A percentile compares a stretch with the other conserved stretches of the same genome.
Conservation (phyloP, 306 rosid genomes). For the Luffa aegyptiaca region DNA sequence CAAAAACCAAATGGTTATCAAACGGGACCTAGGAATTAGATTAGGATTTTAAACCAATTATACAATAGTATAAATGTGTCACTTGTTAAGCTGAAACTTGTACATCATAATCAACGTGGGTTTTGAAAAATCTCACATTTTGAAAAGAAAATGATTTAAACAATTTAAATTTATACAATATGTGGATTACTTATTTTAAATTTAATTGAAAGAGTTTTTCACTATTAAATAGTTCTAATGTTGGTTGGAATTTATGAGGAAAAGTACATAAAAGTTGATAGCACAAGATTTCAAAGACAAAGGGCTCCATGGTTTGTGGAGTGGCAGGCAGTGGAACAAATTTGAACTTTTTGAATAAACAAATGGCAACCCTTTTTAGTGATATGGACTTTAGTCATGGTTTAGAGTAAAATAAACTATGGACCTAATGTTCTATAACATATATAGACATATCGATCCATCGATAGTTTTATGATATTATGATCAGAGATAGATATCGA, state of each 20-base stretch:
- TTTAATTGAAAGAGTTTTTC: background rate
- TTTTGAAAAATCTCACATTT: background rate
- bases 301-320: background rate
- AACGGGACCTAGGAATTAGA: background rate
- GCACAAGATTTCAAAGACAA: background rate
- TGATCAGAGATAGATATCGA: background rate
- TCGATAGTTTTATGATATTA: background rate
- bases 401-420: too few relatives aligned
- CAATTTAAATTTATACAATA: background rate
- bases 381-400: background rate
- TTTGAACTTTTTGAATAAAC: background rate
- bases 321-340: slow-evolving; percentile 10
- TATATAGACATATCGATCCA: background rate
- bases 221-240: background rate
- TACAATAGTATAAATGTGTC: too few relatives aligned
- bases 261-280: background rate
- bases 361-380: background rate
- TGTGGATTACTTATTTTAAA: background rate
- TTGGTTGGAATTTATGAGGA: background rate
- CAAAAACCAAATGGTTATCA: too few relatives aligned
- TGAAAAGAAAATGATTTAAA: background rate
- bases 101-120: too few relatives aligned
- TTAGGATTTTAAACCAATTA: too few relatives aligned
- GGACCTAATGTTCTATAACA: background rate
- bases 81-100: too few relatives aligned